Percentiles rank a stretch among this genome's conserved stretches.
Conservation (phyloP, 2,329 filamentous ascomycete genomes). For the Saccharata proteae region DNA sequence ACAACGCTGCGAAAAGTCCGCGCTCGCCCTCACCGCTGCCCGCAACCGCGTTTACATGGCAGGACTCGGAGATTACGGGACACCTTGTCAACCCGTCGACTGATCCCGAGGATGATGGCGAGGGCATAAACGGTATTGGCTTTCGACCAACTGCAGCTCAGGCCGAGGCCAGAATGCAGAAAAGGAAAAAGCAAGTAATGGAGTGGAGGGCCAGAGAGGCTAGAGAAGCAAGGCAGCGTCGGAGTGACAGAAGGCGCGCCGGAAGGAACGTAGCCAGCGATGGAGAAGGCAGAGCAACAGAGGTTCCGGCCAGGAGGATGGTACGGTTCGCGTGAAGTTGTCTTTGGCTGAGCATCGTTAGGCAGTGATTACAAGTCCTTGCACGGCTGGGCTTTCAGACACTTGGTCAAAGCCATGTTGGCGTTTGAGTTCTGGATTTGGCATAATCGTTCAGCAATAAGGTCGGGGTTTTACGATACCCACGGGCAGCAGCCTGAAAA, state of each 20-base stretch:
- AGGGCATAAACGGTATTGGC: conserved; percentile 52
- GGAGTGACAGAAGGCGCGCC: conserved; percentile 38
- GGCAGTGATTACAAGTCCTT: too few relatives aligned
- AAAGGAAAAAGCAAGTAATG: conserved; percentile 44
- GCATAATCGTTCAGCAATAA: too few relatives aligned
- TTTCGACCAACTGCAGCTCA: conserved; percentile 50
- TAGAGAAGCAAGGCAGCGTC: conserved; percentile 44
- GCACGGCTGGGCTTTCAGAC: too few relatives aligned
- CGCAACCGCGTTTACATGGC: conserved; percentile 37
- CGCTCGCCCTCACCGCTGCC: background rate
- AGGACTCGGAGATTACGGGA: conserved; percentile 50
- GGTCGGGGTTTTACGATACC: too few relatives aligned
- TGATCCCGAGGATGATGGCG: conserved; percentile 49
- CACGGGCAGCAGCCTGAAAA: too few relatives aligned
- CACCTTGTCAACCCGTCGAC: conserved; percentile 37
- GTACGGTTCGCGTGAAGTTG: background rate
- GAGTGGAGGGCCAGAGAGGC: conserved; percentile 50
- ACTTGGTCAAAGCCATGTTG: too few relatives aligned
- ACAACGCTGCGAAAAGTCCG: background rate
- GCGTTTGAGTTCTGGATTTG: too few relatives aligned
- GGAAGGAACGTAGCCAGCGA: conserved; percentile 12
- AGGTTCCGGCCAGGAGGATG: background rate
- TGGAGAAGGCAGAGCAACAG: conserved; percentile 1
- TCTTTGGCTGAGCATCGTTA: too few relatives aligned
- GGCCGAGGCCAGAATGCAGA: conserved; percentile 43